Base-by-base conservation (phyloP, 495 filamentous ascomycete genomes). In the Aspergillus heteromorphus region DNA sequence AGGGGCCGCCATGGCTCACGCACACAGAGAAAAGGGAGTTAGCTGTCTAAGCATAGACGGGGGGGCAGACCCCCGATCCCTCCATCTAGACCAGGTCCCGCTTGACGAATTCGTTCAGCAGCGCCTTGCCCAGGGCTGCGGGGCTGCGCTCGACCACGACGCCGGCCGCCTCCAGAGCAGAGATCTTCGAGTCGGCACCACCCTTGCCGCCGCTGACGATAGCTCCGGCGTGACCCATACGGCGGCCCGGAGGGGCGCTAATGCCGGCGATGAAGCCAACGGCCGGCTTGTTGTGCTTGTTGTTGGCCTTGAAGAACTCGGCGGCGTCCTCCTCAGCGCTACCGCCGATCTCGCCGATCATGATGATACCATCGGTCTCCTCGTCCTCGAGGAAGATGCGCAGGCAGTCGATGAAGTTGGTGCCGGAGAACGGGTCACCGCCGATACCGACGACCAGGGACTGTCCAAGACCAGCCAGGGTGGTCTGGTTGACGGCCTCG, bases 401-500 rank as follows among this genome's bases (percentile, higher is more conserved):
- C 65, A 98, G 79, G 82, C 93, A 96, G 80, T 98, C 93, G 75
- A 96, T 98, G 79, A 98, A 98, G 83, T 96, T 97, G 67, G 93
- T 97, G 59, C 93, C 93, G 63, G 88, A 93, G 83, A 99, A 99
- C 50, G 93, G 93, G 71, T 99, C 93, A 70, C 93, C 93, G 60
- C 93, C 93, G 67, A 99, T 99, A 70, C 93, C 93, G 59, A 99
- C 88, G 62, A 99, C 93, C 55, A 99, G 89, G 13, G 90, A 96
- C 78, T 99, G 93, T 51, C 93, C 93, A 52, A 99, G 86, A 42
- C 93, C 95, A 60, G 90, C 91, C 76, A 91, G 85, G 49, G 93
- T 97, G 54, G 93, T 99, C 79, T 99, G 93, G 83, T 97, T 99
- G 72, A 99, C 93, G 64, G 93, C 93, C 79, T 99, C 93, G 77